Base-by-base conservation (phyloP, 345 rosid species). In the Eucalyptus curtisii region DNA sequence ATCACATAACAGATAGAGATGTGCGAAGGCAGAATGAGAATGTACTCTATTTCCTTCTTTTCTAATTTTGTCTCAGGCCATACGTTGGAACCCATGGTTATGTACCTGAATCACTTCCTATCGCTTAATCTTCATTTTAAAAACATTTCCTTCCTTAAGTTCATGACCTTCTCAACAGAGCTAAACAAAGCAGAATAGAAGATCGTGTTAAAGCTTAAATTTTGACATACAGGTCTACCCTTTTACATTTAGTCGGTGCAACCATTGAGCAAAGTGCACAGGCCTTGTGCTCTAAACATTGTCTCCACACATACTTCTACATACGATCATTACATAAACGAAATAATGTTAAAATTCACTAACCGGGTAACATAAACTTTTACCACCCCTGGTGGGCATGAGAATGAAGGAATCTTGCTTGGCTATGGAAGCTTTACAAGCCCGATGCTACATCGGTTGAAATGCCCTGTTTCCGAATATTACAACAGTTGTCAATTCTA, bases 301-400 rank as follows among this genome's bases (percentile, higher is more conserved):
- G 30, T 55, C 30, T 55, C 61, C 30, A 55, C 61, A 55, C 61
- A 8, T 22, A 4, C 13, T 55, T 55, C 61, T 22, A 24, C 31
- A 59, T 27, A 59, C n/a, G 3, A n/a, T 52, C 57, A 52, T 52
- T 52, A 52, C 57, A 52, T 24, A 52, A 3, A 3, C 0, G 4
- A 3, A 3, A 20, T 8, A 52, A 82, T 88, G 87, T 86, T 55
- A 91, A 87, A 45, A 85, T 89, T 53, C 87, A 64, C 86, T 92
- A 12, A 96, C 99, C 98, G 96, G 99, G 93, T 96, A 97, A 91
- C 99, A 96, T 85, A 96, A 90, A 92, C 98, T 97, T 93, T 96
- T 96, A 27, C 97, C 98, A 52, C 99, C 98, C 89, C 99, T 96
- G 1, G 98, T 97, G 5, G 98, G 99, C 98, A 97, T 93, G 59